Conservation (phyloP, 1,139 yeast genomes). For the Saccharomyces hybrid region DNA sequence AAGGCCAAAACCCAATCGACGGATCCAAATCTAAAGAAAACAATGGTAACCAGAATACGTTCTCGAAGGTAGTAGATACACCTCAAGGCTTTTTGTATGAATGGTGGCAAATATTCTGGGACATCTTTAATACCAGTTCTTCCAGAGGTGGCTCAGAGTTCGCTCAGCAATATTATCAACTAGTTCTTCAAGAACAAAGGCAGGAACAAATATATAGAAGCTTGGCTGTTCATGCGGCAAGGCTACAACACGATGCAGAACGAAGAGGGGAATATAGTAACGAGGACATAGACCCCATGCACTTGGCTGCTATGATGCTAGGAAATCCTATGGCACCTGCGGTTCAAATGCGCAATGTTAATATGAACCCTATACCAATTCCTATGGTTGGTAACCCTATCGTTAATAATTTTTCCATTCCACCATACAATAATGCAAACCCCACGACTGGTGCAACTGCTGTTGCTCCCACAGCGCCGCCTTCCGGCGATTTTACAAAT, state of each 20-base stretch:
- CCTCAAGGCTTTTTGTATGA: slow-evolving; percentile 83
- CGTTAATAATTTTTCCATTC: slow-evolving; percentile 2
- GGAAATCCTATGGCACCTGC: not conserved
- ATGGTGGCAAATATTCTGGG: slow-evolving; percentile 98
- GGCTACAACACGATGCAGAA: slow-evolving; percentile 28
- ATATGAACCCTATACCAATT: slow-evolving; percentile 1
- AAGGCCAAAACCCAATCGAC: slow-evolving; percentile 3
- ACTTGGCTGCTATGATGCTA: slow-evolving; percentile 13
- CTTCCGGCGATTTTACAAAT: not conserved
- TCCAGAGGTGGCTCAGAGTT: slow-evolving; percentile 50
- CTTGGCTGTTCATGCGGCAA: slow-evolving; percentile 37
- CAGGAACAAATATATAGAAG: slow-evolving; percentile 48
- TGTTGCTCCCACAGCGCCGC: slow-evolving; percentile 10
- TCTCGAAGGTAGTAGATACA: slow-evolving; percentile 45
- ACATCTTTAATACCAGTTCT: slow-evolving; percentile 76
- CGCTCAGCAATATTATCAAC: slow-evolving; percentile 67
- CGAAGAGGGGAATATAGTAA: slow-evolving; percentile 22
- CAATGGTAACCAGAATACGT: not conserved
- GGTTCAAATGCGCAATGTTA: not conserved
- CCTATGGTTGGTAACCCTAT: not conserved
- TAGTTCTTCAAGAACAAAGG: slow-evolving; percentile 57
- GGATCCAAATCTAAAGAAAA: slow-evolving; percentile 1
- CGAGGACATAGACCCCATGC: slow-evolving; percentile 19
- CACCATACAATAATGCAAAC: slow-evolving; percentile 18
- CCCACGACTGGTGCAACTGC: slow-evolving; percentile 17